Base-by-base conservation (phyloP, 345 rosid genomes). In the Geranium rotundifolium region DNA sequence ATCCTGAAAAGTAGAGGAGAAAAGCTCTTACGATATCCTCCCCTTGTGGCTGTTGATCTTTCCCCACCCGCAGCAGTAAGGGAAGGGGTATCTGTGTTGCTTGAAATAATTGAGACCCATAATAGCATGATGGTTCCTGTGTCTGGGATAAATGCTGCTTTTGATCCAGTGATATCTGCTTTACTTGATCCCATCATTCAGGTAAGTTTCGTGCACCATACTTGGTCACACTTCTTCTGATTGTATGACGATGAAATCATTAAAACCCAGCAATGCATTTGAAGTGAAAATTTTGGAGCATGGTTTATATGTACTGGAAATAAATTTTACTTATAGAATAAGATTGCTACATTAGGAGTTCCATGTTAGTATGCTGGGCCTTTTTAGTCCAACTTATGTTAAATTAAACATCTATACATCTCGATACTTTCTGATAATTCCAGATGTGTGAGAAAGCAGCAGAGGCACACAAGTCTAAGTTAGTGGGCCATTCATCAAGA, bases 381-480 rank as follows among this genome's bases (percentile, higher is more conserved):
- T 37, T 37, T 37, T 37, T 6, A 46, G 52, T 46, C 52, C 14
- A 46, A 46, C 52, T 46, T 46, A 14, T 34, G 41, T 34, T 34
- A 46, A 46, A 46, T 7, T 46, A 46, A 0, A 46, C 16, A 14
- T 46, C 9, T 37, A 14, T 46, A 7, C 52, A 46, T 46, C 15
- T 46, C 10, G 52, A 2, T 46, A 46, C 15, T 58, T 71, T 20
- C 52, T 16, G 20, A 23, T 56, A 59, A 54, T 72, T 69, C 62
- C 74, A 90, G 99, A 93, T 93, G 95, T 90, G 97, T 63, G 99
- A 93, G 80, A 91, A 78, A 81, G 97, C 99, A 5, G 97, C 99
- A 54, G 97, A 90, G 71, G 88, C 95, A 12, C 90, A 93, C 80
- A 93, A 87, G 75, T 88, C 88, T 5, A 90, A 86, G 78, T 81